Evolutionary conservation across 257 asterid genomes (phyloP).

Genomic region (Rauvolfia tetraphylla): DNA sequence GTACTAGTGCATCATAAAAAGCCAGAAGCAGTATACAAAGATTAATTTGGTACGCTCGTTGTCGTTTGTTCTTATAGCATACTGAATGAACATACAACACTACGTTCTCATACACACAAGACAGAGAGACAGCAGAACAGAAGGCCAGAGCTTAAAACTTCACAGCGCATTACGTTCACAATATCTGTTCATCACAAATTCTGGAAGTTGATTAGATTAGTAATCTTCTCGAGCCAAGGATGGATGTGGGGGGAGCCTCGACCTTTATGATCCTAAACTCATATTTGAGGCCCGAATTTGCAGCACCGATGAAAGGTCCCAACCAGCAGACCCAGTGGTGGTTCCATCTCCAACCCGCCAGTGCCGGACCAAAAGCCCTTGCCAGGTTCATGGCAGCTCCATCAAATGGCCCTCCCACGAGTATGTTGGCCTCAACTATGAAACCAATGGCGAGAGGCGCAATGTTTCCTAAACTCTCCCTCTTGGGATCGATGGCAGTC

Average conservation of each 20-base stretch:
- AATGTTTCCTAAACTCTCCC: conserved; percentile 69
- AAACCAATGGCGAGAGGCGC: conserved; percentile 91
- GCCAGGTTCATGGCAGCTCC: conserved; percentile 98
- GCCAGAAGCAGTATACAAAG: neutral
- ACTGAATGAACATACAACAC: neutral
- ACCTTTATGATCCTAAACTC: conserved; percentile 69
- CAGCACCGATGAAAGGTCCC: conserved; percentile 89
- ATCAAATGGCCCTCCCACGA: conserved; percentile 88
- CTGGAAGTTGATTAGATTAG: conserved; percentile 25
- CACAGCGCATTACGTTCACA: neutral
- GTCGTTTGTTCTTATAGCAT: conserved; percentile 1
- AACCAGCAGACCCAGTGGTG: conserved; percentile 96
- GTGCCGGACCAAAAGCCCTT: conserved; percentile 82
- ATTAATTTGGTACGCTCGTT: neutral
- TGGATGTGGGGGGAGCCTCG: conserved; percentile 40
- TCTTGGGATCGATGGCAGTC: conserved; percentile 72
- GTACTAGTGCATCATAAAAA: neutral
- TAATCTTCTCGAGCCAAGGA: conserved; percentile 87
- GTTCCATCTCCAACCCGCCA: conserved; percentile 95
- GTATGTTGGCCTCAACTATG: conserved; percentile 74
- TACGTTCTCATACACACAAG: neutral
- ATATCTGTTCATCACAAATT: neutral
- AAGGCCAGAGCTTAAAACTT: neutral
- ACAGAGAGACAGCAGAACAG: conserved; percentile 13
- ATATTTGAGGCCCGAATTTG: conserved; percentile 55